phyloP scores from a whole-genome alignment of 768 basidiomycete species.

The Dictyophora rubrovolvata region DNA sequence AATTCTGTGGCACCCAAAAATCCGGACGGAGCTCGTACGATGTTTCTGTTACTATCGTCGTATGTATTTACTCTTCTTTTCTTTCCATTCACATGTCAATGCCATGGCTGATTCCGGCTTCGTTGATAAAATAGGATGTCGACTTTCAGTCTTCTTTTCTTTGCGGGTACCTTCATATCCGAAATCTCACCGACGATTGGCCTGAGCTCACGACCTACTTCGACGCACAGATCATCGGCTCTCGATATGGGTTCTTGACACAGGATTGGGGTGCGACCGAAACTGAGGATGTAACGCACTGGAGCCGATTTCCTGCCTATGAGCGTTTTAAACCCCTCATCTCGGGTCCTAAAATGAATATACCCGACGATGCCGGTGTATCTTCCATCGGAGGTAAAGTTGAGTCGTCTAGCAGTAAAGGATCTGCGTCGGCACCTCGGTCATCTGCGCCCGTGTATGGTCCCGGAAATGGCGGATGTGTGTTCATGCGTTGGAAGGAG shows the following conservation, averaged over 20 bases:
- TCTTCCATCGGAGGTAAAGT: not conserved
- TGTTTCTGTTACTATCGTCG: slow-evolving; percentile 85
- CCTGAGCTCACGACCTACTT: slow-evolving; percentile 95
- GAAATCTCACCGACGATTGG: slow-evolving; percentile 87
- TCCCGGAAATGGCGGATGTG: slow-evolving; percentile 20
- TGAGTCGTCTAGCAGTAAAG: not conserved
- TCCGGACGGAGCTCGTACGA: slow-evolving; percentile 91
- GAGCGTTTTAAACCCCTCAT: slow-evolving; percentile 72
- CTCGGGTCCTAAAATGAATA: slow-evolving; percentile 65
- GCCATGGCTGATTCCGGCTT: slow-evolving; percentile 9
- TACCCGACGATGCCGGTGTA: slow-evolving; percentile 57
- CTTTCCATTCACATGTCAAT: not conserved
- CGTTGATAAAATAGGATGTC: slow-evolving; percentile 52
- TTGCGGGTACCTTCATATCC: slow-evolving; percentile 88
- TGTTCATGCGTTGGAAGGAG: slow-evolving; percentile 98
- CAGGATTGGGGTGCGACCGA: slow-evolving; percentile 86
- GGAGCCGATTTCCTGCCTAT: slow-evolving; percentile 89
- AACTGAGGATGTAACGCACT: slow-evolving; percentile 87
- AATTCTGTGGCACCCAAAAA: slow-evolving; percentile 87
- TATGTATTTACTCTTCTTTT: slow-evolving; percentile 37
- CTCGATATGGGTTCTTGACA: slow-evolving; percentile 83
- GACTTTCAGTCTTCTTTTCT: slow-evolving; percentile 78
- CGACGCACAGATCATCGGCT: slow-evolving; percentile 92
- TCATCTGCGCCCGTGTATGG: not conserved
- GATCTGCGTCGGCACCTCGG: not conserved